Evolutionary conservation across 176 grass and related monocot genomes (phyloP).

Genomic region (Pontederia paniculata): DNA sequence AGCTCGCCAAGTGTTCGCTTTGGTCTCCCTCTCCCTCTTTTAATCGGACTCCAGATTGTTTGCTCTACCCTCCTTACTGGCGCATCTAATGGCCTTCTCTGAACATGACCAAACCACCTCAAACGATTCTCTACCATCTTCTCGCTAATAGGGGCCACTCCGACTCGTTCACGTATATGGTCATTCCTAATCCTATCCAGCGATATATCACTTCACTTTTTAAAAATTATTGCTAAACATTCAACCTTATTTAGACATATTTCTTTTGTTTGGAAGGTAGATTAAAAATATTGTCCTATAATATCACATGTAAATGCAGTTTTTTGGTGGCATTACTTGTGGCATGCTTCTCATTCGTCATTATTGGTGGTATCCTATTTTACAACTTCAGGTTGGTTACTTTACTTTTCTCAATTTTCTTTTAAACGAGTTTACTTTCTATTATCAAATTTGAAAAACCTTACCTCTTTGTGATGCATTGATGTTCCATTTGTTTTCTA

Average conservation of each 20-base stretch:
- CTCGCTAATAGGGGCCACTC: too few relatives aligned
- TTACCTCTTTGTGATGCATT: neutral
- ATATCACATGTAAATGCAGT: slow-evolving; percentile 24
- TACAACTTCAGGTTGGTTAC: slow-evolving; percentile 70
- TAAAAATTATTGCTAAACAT: neutral
- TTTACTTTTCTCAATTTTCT: slow-evolving; percentile 7
- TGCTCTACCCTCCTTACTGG: too few relatives aligned
- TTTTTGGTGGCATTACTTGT: slow-evolving; percentile 66
- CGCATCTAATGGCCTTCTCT: too few relatives aligned
- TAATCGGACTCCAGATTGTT: too few relatives aligned
- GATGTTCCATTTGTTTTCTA: neutral
- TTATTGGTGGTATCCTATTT: slow-evolving; percentile 81
- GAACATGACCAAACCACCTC: too few relatives aligned
- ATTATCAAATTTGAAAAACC: neutral
- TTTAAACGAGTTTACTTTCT: neutral
- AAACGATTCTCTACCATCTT: too few relatives aligned
- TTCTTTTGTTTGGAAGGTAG: neutral
- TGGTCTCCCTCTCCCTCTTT: too few relatives aligned
- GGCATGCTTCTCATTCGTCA: slow-evolving; percentile 72
- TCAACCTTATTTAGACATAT: neutral
- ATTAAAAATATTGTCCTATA: neutral
- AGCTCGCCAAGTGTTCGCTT: too few relatives aligned
- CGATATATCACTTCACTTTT: too few relatives aligned
- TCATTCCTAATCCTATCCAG: too few relatives aligned
- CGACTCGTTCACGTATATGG: too few relatives aligned